Evolutionary conservation across 352 stramenopile species (phyloP).

Genomic region (Globisporangium cystogenes): DNA sequence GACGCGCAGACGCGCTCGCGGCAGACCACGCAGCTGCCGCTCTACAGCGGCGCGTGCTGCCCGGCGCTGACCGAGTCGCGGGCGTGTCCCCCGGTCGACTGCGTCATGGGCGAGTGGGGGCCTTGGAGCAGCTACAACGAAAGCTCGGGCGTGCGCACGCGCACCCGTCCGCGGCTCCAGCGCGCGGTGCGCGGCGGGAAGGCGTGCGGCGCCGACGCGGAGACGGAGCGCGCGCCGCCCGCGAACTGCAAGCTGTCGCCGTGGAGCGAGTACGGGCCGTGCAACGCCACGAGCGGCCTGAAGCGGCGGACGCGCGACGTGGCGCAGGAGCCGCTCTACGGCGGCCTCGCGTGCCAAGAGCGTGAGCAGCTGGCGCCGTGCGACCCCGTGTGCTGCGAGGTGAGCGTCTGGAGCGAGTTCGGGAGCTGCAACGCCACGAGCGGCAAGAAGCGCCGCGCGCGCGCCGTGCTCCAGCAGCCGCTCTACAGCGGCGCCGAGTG

Average conservation of each 20-base stretch:
- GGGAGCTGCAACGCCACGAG: slow-evolving; percentile 23
- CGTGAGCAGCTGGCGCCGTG: slow-evolving; percentile 31
- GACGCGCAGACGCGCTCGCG: slow-evolving; percentile 25
- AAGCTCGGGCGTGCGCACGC: slow-evolving; percentile 24
- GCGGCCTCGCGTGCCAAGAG: slow-evolving; percentile 29
- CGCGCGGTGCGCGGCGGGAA: slow-evolving; percentile 31
- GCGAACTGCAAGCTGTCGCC: slow-evolving; percentile 44
- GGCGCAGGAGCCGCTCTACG: slow-evolving; percentile 29
- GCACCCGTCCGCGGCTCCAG: slow-evolving; percentile 22
- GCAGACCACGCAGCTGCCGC: slow-evolving; percentile 18
- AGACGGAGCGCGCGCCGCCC: slow-evolving; percentile 27
- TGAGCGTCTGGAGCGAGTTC: slow-evolving; percentile 37
- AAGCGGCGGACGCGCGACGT: slow-evolving; percentile 33
- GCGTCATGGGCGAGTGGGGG: slow-evolving; percentile 29
- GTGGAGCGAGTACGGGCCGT: slow-evolving; percentile 42
- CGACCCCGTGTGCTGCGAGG: slow-evolving; percentile 47
- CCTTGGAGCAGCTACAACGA: slow-evolving; percentile 36
- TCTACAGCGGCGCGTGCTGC: slow-evolving; percentile 37
- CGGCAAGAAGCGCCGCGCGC: slow-evolving; percentile 28
- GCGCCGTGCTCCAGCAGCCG: slow-evolving; percentile 24
- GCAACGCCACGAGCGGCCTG: slow-evolving; percentile 20
- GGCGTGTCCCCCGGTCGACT: slow-evolving; percentile 39
- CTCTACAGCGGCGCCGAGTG: slow-evolving; percentile 30
- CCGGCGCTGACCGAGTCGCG: slow-evolving; percentile 16
- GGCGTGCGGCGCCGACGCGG: slow-evolving; percentile 22